Base-by-base conservation (phyloP, 2,329 filamentous ascomycete genomes). In the Fusarium nurragi region DNA sequence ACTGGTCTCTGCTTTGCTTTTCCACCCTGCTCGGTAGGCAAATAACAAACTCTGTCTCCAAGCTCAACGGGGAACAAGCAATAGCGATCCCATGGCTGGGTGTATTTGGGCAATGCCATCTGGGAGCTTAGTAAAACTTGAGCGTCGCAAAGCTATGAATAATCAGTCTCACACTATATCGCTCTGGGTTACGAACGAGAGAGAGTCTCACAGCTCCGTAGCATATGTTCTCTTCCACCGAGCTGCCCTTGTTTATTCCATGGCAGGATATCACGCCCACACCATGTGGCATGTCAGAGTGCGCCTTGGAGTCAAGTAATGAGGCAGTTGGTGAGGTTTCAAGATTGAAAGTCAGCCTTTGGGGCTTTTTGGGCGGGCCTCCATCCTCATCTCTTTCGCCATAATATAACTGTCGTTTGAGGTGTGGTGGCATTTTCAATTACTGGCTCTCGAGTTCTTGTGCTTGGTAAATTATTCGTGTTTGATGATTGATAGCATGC, bases 71-170 rank as follows among this genome's bases (percentile, higher is more conserved):
- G 7, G 3, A 58, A 21, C 5, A 16, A 0, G 3, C 28, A 51
- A 21, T 39, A 22, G 4, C 44, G 40, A 9, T 16, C 36, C 56
- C 56, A 59, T 1, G 53, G 53, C 1, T 26, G 2, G 1, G 18
- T n/a, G 0, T 12, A 7, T 2, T 9, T 11, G 0, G 39, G 22
- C 0, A 4, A 7, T 3, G 18, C 12, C 0, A 6, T 30, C 0
- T 11, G 18, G 4, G 53, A 18, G 8, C 6, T n/a, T 3, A 59
- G 6, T 2, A 50, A 10, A 6, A 39, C 25, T 13, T 59, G 38
- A 1, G 21, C 53, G 12, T 28, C 26, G 6, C 22, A 40, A 2
- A 59, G 11, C 55, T 59, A 4, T 5, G 2, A 4, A 6, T 16
- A 0, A 7, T 38, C 3, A 58, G 1, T 3, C 12, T 12, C 11